Percentiles rank a stretch among this genome's conserved stretches.
phyloP scores from a whole-genome alignment of 1,139 yeast species.

The Saccharomyces hybrid region DNA sequence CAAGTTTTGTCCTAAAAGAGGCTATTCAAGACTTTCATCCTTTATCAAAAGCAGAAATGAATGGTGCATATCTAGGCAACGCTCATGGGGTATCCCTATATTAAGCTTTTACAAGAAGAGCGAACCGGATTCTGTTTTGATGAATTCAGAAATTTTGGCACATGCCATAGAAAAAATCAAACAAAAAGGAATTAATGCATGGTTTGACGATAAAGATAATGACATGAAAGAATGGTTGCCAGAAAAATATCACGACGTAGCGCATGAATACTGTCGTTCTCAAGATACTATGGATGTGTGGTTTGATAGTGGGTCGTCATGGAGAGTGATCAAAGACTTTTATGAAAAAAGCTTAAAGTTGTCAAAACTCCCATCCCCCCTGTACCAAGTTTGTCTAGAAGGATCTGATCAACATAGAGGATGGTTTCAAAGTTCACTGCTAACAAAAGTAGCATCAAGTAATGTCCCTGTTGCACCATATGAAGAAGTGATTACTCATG shows the following conservation, averaged over 20 bases:
- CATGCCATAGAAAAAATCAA: conserved; percentile 29
- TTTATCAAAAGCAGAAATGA: conserved; percentile 76
- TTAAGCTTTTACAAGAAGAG: conserved; percentile 65
- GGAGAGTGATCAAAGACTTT: conserved; percentile 57
- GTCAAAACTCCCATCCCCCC: conserved; percentile 26
- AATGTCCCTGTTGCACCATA: conserved; percentile 52
- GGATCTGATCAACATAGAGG: conserved; percentile 98
- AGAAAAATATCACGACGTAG: conserved; percentile 32
- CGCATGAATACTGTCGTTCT: conserved; percentile 49
- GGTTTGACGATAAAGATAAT: conserved; percentile 57
- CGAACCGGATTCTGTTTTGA: conserved; percentile 34
- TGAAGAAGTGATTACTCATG: conserved; percentile 76
- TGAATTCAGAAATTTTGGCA: conserved; percentile 31
- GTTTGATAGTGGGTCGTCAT: conserved; percentile 96
- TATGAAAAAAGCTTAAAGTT: conserved; percentile 28
- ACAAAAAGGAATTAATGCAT: conserved; percentile 55
- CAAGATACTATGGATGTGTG: conserved; percentile 96
- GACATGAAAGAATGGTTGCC: conserved; percentile 73
- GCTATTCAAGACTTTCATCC: conserved; percentile 59
- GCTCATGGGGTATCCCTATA: conserved; percentile 98
- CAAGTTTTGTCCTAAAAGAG: conserved; percentile 63
- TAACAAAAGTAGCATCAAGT: conserved; percentile 59
- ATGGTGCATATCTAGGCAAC: conserved; percentile 96
- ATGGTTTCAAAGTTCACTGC: conserved; percentile 92
- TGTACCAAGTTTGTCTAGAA: conserved; percentile 80